Evolutionary conservation across 1,284 basidiomycete species (phyloP), one percentile per base, ranked within the genome.

Genomic region (Trichosporon ovoides): DNA sequence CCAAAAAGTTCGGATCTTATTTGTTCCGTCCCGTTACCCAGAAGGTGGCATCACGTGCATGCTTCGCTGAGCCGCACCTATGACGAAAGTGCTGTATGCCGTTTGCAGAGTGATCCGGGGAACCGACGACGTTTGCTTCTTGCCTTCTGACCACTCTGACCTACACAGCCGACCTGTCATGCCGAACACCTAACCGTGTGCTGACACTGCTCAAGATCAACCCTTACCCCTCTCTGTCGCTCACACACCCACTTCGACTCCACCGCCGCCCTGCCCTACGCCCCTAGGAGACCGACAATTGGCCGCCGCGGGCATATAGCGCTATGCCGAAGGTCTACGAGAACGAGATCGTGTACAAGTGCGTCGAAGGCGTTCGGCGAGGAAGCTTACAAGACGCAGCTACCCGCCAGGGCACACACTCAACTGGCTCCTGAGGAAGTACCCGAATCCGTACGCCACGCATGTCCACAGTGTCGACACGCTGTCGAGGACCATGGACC

Each of bases 391-490:
- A 61, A 48, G 63, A 52, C 38, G 7, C 54, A 93, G 91, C 65
- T 89, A 91, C 71, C 83, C 89, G 56, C 91, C 89, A 83, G 83
- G 86, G 52, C 89, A 91, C 79, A 88, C 91, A 66, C 84, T 91
- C 66, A 86, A 87, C 72, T 87, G 87, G 67, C 88, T 94, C 81
- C 91, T 89, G 86, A 87, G 89, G 68, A 97, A 97, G 81, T 97
- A 97, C 76, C 93, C 93, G 50, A 96, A 96, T 74, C 88, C 91
- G 49, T 87, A 88, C 69, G 91, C 92, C 70, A 85, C 88, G 9
- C 93, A 97, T 76, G 94, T 97, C 65, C 82, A 90, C 66, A 89
- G 88, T 62, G 85, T 97, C 68, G 93, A 97, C 76, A 91, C 92
- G 19, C 66, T 96, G 55, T 87, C 89, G 75, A 85, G 91, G 61